Evolutionary conservation across 2,329 filamentous ascomycete species (phyloP).

Genomic region (Coniochaeta sp.): DNA sequence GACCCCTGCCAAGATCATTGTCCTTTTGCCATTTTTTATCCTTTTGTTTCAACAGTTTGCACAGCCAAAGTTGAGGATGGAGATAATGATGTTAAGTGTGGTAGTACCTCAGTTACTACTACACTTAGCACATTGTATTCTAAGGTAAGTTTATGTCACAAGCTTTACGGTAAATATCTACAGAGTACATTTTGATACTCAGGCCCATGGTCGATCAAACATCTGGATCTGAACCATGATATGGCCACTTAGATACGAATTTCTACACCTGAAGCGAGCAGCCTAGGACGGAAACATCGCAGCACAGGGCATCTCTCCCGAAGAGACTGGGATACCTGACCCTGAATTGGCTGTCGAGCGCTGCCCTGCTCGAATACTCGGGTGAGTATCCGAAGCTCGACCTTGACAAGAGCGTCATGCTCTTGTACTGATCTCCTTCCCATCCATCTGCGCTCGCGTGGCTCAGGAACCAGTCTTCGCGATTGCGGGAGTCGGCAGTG

Average conservation of each 20-base stretch:
- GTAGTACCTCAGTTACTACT: too few relatives aligned
- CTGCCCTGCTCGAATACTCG: background rate
- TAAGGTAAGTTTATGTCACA: too few relatives aligned
- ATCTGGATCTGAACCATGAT: too few relatives aligned
- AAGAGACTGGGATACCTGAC: slow-evolving; percentile 22
- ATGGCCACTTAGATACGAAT: too few relatives aligned
- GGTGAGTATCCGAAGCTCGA: slow-evolving; percentile 11
- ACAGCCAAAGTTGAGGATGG: too few relatives aligned
- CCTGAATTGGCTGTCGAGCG: slow-evolving; percentile 22
- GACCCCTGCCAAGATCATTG: slow-evolving; percentile 7
- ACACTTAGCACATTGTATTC: too few relatives aligned
- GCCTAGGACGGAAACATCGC: slow-evolving; percentile 19
- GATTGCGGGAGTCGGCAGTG: slow-evolving; percentile 13
- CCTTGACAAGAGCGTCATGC: slow-evolving; percentile 20
- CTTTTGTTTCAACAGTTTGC: background rate
- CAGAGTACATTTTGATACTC: slow-evolving; percentile 21
- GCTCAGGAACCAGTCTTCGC: slow-evolving; percentile 21
- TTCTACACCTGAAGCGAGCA: too few relatives aligned
- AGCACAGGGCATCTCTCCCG: slow-evolving; percentile 25
- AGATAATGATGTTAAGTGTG: too few relatives aligned
- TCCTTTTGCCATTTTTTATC: background rate
- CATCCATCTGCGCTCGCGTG: slow-evolving; percentile 15
- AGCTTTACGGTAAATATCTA: too few relatives aligned
- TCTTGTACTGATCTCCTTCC: slow-evolving; percentile 13
- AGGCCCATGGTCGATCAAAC: background rate